These are phyloP conservation scores for Solanum chilense DNA, from an alignment of 257 asterid genomes.

Conservation along the genomic window DNA sequence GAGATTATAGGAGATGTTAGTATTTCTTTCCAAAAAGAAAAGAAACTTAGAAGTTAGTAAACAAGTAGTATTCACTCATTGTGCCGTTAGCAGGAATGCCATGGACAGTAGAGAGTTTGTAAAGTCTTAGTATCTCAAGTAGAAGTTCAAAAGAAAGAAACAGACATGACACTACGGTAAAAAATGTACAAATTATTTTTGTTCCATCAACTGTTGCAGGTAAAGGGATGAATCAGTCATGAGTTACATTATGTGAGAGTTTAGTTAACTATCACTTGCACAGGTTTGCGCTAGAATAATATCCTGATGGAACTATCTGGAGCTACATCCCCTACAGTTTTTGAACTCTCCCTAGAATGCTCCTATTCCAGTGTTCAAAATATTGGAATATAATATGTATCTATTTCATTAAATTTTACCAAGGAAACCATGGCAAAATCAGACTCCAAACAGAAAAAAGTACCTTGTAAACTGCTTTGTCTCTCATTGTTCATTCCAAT, in stretches of 20 bases:
- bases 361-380: neutral
- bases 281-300: neutral
- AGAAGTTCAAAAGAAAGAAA: neutral
- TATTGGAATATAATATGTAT: neutral
- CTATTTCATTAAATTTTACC: neutral
- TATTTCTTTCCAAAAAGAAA: neutral
- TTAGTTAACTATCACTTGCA: neutral
- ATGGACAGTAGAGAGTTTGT: neutral
- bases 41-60: neutral
- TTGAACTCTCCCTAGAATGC: neutral
- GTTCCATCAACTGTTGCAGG: neutral
- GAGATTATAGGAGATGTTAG: neutral
- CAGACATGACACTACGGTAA: neutral
- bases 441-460: constrained; percentile 21
- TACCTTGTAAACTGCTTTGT: constrained; percentile 28
- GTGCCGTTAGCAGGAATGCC: neutral
- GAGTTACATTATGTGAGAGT: neutral
- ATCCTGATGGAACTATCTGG: neutral
- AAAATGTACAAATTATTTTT: neutral
- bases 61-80: neutral
- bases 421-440: constrained; percentile 26
- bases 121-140: neutral
- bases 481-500: constrained; percentile 9
- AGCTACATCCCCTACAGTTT: neutral
- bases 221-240: neutral